These are phyloP conservation scores for Epichloe gansuensis DNA, from an alignment of 2,329 filamentous ascomycete genomes.

Conservation along the genomic window DNA sequence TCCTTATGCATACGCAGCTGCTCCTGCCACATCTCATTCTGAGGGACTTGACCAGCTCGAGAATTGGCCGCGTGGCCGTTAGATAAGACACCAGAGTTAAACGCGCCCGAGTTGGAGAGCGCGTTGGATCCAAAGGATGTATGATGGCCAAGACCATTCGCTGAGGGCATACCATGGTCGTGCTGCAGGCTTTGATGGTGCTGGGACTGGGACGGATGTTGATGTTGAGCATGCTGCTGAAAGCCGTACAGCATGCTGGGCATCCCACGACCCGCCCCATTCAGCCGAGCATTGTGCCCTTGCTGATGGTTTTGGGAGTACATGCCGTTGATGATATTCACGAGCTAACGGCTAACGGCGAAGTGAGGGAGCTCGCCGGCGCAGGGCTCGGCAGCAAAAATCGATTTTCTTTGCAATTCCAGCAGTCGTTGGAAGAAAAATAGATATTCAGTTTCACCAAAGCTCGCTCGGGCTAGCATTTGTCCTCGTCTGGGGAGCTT, in stretches of 20 bases:
- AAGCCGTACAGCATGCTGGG: constrained; percentile 57
- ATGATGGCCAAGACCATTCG: constrained; percentile 39
- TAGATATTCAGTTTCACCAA: constrained; percentile 7
- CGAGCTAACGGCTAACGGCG: constrained; percentile 8
- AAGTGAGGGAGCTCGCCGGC: constrained; percentile 14
- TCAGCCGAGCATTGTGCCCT: constrained; percentile 64
- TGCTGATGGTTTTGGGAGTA: constrained; percentile 61
- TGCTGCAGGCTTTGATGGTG: constrained; percentile 48
- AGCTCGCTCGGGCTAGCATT: constrained; percentile 12
- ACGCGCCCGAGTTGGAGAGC: constrained; percentile 51
- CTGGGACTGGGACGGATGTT: constrained; percentile 52
- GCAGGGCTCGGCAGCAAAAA: constrained; percentile 15
- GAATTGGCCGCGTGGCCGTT: constrained; percentile 41
- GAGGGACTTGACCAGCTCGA: constrained; percentile 37
- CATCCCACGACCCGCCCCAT: constrained; percentile 43
- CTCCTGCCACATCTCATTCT: constrained; percentile 69
- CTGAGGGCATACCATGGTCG: constrained; percentile 41
- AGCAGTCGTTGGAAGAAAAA: constrained; percentile 3
- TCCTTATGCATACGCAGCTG: constrained; percentile 73
- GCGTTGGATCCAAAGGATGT: constrained; percentile 25
- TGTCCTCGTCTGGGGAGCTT: constrained; percentile 9
- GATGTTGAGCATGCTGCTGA: constrained; percentile 46
- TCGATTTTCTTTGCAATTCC: constrained; percentile 11
- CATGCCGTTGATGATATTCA: constrained; percentile 38
- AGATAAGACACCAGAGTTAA: constrained; percentile 39